Conservation (phyloP, 345 rosid genomes). For the Populus deltoides region DNA sequence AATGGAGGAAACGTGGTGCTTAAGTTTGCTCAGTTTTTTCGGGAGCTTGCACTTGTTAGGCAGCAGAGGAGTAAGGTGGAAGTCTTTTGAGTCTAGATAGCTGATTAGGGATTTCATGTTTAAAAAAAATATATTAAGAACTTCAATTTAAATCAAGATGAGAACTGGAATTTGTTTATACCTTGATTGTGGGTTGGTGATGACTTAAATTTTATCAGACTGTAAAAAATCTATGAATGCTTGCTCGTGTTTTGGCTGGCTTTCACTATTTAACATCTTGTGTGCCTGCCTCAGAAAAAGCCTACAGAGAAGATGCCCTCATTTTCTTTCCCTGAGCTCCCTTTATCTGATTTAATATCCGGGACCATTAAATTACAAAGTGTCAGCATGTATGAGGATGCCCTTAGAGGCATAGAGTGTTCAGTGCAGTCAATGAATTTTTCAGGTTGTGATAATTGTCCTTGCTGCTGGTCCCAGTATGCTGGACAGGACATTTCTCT, state of each 20-base stretch:
- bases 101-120: neutral
- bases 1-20: slow-evolving; percentile 8
- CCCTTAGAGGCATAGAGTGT: neutral
- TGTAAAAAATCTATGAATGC: slow-evolving; percentile 18
- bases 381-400: neutral
- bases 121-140: neutral
- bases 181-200: slow-evolving; percentile 16
- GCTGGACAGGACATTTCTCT: neutral
- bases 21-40: slow-evolving; percentile 22
- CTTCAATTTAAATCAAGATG: slow-evolving; percentile 9
- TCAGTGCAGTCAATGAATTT: neutral
- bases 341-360: neutral
- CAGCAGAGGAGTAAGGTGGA: slow-evolving; percentile 1
- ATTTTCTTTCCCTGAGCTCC: neutral
- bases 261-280: slow-evolving; percentile 8
- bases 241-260: slow-evolving; percentile 3
- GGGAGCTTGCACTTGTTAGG: slow-evolving; percentile 19
- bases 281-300: neutral
- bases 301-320: slow-evolving; percentile 7
- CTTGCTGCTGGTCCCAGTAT: neutral
- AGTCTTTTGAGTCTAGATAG: neutral
- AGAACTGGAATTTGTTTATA: slow-evolving; percentile 30
- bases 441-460: slow-evolving; percentile 7
- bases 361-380: slow-evolving; percentile 5
- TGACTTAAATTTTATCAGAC: slow-evolving; percentile 18